These are phyloP conservation scores for Fagopyrum esculentum DNA, from an alignment of 148 eudicot genomes.

Conservation along the genomic window DNA sequence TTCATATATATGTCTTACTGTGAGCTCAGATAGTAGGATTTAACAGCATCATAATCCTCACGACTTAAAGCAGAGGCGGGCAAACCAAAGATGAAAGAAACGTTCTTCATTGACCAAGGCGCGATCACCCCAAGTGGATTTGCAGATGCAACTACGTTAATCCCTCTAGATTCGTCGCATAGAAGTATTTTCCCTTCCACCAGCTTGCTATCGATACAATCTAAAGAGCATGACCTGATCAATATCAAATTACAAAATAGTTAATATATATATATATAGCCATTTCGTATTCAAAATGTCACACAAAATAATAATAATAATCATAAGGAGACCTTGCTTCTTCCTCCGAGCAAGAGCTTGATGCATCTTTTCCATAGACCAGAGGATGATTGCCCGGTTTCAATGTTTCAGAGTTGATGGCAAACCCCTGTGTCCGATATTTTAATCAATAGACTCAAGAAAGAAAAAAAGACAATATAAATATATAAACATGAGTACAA, in stretches of 20 bases:
- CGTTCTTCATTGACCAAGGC: background rate
- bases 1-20: constrained; percentile 12
- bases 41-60: constrained; percentile 4
- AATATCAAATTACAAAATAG: background rate
- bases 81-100: constrained; percentile 11
- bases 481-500: background rate
- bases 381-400: constrained; percentile 28
- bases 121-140: constrained; percentile 23
- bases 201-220: constrained; percentile 15
- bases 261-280: background rate
- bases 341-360: background rate
- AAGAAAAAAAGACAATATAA: background rate
- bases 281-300: background rate
- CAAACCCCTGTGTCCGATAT: constrained; percentile 26
- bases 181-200: constrained; percentile 32
- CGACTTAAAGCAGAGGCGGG: constrained; percentile 14
- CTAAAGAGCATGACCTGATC: background rate
- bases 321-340: constrained; percentile 10
- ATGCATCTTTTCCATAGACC: constrained; percentile 24
- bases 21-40: constrained; percentile 24
- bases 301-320: background rate
- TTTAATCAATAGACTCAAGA: background rate
- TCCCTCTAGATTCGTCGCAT: background rate
- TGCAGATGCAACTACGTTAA: background rate
- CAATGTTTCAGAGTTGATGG: constrained; percentile 26